Conservation (phyloP, 2,329 filamentous ascomycete species). For the Aspergillus versicolor region DNA sequence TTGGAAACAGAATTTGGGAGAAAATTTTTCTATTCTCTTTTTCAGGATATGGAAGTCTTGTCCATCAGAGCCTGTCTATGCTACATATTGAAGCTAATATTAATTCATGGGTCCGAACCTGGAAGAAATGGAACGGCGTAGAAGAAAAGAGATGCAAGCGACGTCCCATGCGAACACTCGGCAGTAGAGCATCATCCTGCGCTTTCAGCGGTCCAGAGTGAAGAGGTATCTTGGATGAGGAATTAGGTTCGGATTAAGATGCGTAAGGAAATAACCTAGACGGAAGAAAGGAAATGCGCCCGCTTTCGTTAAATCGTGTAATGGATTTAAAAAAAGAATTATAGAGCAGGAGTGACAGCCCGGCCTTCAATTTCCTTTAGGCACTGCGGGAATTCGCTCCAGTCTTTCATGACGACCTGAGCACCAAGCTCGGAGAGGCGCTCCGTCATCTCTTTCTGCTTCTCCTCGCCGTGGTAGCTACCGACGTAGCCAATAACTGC, state of each 20-base stretch:
- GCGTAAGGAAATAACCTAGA: conserved; percentile 2
- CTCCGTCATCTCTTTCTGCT: conserved; percentile 65
- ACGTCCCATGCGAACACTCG: background rate
- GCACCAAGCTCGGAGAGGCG: conserved; percentile 62
- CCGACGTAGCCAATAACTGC: conserved; percentile 83
- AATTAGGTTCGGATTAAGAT: background rate
- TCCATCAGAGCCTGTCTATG: conserved; percentile 20
- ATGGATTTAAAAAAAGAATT: background rate
- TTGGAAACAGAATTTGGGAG: background rate
- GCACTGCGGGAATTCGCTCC: conserved; percentile 46
- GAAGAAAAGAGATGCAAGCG: background rate
- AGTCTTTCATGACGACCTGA: conserved; percentile 57
- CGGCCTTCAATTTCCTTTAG: conserved; percentile 42
- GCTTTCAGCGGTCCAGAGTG: background rate
- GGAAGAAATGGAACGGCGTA: conserved; percentile 5
- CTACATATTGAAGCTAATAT: conserved; percentile 11
- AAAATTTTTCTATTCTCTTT: conserved; percentile 14
- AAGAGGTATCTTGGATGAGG: background rate
- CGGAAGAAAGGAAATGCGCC: conserved; percentile 21
- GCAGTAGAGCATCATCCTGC: background rate
- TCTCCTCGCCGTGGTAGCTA: conserved; percentile 62
- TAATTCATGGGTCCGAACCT: conserved; percentile 16
- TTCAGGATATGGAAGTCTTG: conserved; percentile 15
- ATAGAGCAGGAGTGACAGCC: conserved; percentile 3
- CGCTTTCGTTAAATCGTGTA: conserved; percentile 35